Base-by-base conservation (phyloP, 108 stramenopile genomes). In the Chaetoceros tenuissimus region DNA sequence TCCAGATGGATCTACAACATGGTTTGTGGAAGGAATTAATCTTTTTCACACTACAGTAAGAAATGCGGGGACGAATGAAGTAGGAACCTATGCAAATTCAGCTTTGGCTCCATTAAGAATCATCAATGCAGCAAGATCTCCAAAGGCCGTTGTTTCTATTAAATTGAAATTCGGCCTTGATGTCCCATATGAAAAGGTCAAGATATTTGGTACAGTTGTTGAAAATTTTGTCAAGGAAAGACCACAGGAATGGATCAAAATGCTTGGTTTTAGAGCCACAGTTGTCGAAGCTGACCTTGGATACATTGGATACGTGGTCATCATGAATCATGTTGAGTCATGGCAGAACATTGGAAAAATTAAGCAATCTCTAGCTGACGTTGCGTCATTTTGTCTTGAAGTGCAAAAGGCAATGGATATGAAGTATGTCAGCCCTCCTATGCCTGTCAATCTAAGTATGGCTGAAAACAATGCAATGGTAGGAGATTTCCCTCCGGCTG, bases 11-110 rank as follows among this genome's bases (percentile, higher is more conserved):
- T 19, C 8, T 24, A 62, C 72, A 19, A 70, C 77, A 22, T 90
- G 89, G 89, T 65, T 87, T 64, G 89, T 90, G 21, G 89, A 87
- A 63, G 85, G 83, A 69, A 65, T 84, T 56, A 78, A 76, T 34
- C 69, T 92, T 22, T 82, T 67, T 23, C 66, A 63, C 40, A 92
- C 86, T 20, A 87, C 86, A 10, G 59, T 92, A 7, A 62, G 90
- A 25, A 71, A 71, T 26, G 67, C 63, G 13, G 31, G 66, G 7
- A 84, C 79, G 3, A 92, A 92, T 57, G 86, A 92, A 63, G 72
- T 92, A 21, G 68, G 82, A 0, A 72, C 79, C 24, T 56, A 85
- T 3, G 83, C 74, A 55, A 92, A 92, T 68, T 73, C 75, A 1
- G 52, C 69, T 1, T 62, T 87, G 13, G 66, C 84, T 0, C 46